Percentiles rank a stretch among this genome's conserved stretches.
Evolutionary conservation across 176 grass and related monocot species (phyloP).

Genomic region (Oryza coarctata): DNA sequence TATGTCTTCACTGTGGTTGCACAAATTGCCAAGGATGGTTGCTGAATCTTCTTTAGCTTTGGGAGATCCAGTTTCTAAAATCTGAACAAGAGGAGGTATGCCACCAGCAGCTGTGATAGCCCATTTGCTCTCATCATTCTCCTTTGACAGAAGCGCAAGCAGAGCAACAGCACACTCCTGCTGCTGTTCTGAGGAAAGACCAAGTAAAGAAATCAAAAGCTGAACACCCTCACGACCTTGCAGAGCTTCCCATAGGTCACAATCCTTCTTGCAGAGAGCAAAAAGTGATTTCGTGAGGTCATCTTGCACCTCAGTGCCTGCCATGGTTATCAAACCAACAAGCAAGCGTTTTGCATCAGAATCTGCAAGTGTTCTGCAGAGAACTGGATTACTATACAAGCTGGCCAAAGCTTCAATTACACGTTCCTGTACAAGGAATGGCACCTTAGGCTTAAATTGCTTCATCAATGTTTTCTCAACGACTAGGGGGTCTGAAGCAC

Average conservation of each 20-base stretch:
- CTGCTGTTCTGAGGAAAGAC: conserved; percentile 98
- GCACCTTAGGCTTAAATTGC: conserved; percentile 85
- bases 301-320: conserved; percentile 85
- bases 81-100: conserved; percentile 99
- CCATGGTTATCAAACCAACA: conserved; percentile 97
- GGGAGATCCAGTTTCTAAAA: conserved; percentile 92
- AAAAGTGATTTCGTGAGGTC: conserved; percentile 92
- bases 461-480: conserved; percentile 93
- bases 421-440: conserved; percentile 93
- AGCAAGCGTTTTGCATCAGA: conserved; percentile 92
- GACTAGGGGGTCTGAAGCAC: conserved; percentile 68
- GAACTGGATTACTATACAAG: conserved; percentile 90
- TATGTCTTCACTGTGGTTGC: conserved; percentile 99
- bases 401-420: conserved; percentile 99
- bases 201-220: conserved; percentile 95
- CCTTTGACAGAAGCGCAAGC: conserved; percentile 88
- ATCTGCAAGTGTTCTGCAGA: conserved; percentile 77
- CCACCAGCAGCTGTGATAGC: conserved; percentile 99
- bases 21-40: conserved; percentile 96
- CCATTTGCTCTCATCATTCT: conserved; percentile 99
- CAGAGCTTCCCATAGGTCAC: conserved; percentile 92
- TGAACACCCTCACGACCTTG: conserved; percentile 99
- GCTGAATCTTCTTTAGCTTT: conserved; percentile 99
- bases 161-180: conserved; percentile 99
- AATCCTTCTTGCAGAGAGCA: conserved; percentile 83